Percentiles rank a stretch among this genome's conserved stretches.
These are phyloP conservation scores for Plasmodium inui DNA, from an alignment of 169 alveolate genomes.

Conservation along the genomic window DNA sequence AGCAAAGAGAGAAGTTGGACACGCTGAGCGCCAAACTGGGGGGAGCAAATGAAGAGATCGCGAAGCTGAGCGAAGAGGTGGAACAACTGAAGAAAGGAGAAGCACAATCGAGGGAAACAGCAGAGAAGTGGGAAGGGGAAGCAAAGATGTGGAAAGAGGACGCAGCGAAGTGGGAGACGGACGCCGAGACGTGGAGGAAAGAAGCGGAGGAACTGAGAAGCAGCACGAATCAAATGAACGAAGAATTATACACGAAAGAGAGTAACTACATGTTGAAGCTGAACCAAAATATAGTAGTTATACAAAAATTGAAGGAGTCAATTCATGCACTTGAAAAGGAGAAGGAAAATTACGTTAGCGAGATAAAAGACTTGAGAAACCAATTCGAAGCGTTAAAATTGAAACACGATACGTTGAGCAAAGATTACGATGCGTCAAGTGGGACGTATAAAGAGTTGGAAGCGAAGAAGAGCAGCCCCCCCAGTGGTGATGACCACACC, in stretches of 20 bases:
- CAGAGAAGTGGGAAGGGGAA: neutral
- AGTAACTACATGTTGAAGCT: slow-evolving; percentile 30
- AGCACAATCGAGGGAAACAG: neutral
- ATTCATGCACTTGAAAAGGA: slow-evolving; percentile 31
- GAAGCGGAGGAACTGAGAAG: slow-evolving; percentile 15
- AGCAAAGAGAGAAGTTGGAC: neutral
- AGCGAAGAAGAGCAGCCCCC: neutral
- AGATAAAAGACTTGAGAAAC: slow-evolving; percentile 18
- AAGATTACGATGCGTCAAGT: slow-evolving; percentile 5
- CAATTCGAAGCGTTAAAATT: neutral
- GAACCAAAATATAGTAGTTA: slow-evolving; percentile 26
- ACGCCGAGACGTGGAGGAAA: neutral
- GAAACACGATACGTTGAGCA: slow-evolving; percentile 1
- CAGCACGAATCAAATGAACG: slow-evolving; percentile 17
- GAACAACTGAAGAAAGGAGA: neutral
- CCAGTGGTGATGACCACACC: neutral
- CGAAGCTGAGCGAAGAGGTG: neutral
- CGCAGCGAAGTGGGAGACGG: neutral
- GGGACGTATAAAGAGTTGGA: neutral
- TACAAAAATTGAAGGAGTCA: slow-evolving; percentile 25
- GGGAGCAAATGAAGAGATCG: neutral
- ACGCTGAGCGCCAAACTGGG: neutral
- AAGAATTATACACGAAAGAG: slow-evolving; percentile 27
- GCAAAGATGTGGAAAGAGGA: slow-evolving; percentile 1
- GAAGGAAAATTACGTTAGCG: slow-evolving; percentile 27